Conservation (phyloP, 768 basidiomycete genomes). For the Postia placenta region DNA sequence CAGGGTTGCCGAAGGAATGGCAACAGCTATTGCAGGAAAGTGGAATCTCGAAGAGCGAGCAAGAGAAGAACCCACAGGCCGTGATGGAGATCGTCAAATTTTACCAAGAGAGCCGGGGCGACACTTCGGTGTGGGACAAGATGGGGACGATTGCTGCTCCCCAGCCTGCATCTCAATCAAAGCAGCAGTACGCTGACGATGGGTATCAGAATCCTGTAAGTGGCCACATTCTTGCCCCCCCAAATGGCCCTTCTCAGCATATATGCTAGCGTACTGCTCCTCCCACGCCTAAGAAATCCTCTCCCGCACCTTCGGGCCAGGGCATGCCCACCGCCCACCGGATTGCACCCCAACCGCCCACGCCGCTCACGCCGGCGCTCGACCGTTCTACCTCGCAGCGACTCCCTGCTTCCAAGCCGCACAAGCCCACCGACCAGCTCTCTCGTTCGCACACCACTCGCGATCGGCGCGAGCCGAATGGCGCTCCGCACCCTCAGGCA, state of each 20-base stretch:
- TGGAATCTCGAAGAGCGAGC: constrained; percentile 89
- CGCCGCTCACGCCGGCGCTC: constrained; percentile 57
- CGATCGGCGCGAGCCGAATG: constrained; percentile 42
- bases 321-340: constrained; percentile 53
- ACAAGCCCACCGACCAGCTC: constrained; percentile 32
- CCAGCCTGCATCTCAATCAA: constrained; percentile 14
- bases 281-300: constrained; percentile 36
- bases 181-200: constrained; percentile 37
- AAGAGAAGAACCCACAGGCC: constrained; percentile 96
- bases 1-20: constrained; percentile 98
- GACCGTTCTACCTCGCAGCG: constrained; percentile 89
- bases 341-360: constrained; percentile 70
- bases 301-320: constrained; percentile 15
- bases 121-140: constrained; percentile 69
- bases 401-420: constrained; percentile 45
- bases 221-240: constrained; percentile 15
- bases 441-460: constrained; percentile 66
- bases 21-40: constrained; percentile 94
- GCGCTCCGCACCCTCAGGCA: constrained; percentile 14
- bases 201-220: constrained; percentile 53
- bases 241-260: constrained; percentile 3
- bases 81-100: constrained; percentile 99
- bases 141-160: constrained; percentile 34
- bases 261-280: constrained; percentile 31
- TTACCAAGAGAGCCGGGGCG: constrained; percentile 82